phyloP scores from a whole-genome alignment of 495 filamentous ascomycete species.

The Bathelium albidoporum region DNA sequence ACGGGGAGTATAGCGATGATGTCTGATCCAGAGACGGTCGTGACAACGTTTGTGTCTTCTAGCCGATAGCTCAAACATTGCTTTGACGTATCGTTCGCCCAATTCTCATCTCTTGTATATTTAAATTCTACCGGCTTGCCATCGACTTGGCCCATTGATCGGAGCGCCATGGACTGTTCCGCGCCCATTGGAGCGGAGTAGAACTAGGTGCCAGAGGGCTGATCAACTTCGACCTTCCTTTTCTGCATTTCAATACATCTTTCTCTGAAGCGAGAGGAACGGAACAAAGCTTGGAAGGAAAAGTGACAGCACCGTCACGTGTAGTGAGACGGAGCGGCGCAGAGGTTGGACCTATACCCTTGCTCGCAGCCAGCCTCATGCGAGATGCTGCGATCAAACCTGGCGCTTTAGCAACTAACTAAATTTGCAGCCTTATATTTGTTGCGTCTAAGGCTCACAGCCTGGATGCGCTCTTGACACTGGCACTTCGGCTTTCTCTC shows the following conservation, averaged over 20 bases:
- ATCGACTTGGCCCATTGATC: constrained; percentile 15
- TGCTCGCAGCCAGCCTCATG: neutral
- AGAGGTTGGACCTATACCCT: neutral
- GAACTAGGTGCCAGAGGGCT: neutral
- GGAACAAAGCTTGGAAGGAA: neutral
- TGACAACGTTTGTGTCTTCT: neutral
- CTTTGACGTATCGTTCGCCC: neutral
- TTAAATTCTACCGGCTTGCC: constrained; percentile 14
- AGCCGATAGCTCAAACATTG: neutral
- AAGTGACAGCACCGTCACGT: neutral
- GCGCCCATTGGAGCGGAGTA: constrained; percentile 1
- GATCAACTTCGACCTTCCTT: neutral
- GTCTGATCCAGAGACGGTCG: constrained; percentile 8
- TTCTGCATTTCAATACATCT: neutral
- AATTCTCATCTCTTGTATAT: constrained; percentile 4
- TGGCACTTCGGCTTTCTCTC: neutral
- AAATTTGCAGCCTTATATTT: neutral
- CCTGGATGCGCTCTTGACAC: neutral
- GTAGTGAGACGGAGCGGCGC: neutral
- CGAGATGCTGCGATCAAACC: neutral
- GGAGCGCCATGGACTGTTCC: neutral
- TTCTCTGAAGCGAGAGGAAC: no score
- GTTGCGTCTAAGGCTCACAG: neutral
- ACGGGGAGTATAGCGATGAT: constrained; percentile 13
- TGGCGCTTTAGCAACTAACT: neutral